Evolutionary conservation across 169 alveolate species (phyloP).

Genomic region (Babesia bigemina): DNA sequence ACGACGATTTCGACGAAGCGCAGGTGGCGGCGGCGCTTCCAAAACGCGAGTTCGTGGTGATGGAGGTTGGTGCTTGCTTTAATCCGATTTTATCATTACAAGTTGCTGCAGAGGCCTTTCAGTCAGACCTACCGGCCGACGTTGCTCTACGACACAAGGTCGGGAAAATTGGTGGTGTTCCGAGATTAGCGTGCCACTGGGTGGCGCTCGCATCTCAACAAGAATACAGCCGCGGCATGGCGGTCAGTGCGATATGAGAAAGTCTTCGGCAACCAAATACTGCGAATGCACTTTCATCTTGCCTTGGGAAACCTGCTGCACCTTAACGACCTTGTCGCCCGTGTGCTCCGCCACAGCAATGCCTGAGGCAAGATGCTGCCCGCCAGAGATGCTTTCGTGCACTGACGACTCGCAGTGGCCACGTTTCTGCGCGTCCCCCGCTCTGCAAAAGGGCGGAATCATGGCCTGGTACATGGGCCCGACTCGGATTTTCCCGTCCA

Average conservation of each 20-base stretch:
- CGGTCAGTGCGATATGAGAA: constrained; percentile 17
- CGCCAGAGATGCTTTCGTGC: neutral
- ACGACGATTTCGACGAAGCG: constrained; percentile 13
- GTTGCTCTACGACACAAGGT: constrained; percentile 39
- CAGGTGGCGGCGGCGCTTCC: neutral
- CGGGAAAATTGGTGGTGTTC: constrained; percentile 29
- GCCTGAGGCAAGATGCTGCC: neutral
- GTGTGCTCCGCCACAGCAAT: neutral
- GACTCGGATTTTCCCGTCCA: constrained; percentile 63
- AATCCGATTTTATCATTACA: neutral
- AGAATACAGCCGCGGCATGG: neutral
- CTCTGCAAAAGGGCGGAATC: constrained; percentile 69
- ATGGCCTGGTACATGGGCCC: constrained; percentile 70
- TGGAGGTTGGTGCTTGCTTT: constrained; percentile 10
- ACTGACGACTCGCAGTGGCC: neutral
- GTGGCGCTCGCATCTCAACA: neutral
- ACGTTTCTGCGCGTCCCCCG: neutral
- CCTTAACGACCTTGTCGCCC: neutral
- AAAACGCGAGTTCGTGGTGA: constrained; percentile 3
- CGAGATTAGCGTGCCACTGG: neutral
- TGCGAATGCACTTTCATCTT: neutral
- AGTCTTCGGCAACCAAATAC: constrained; percentile 16
- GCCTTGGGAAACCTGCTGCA: neutral
- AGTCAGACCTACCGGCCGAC: constrained; percentile 55
- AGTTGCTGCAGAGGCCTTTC: constrained; percentile 43